A percentile compares a stretch with the other conserved stretches of the same genome.
phyloP scores from a whole-genome alignment of 176 grass and related monocot species.

The Dactylis glomerata region DNA sequence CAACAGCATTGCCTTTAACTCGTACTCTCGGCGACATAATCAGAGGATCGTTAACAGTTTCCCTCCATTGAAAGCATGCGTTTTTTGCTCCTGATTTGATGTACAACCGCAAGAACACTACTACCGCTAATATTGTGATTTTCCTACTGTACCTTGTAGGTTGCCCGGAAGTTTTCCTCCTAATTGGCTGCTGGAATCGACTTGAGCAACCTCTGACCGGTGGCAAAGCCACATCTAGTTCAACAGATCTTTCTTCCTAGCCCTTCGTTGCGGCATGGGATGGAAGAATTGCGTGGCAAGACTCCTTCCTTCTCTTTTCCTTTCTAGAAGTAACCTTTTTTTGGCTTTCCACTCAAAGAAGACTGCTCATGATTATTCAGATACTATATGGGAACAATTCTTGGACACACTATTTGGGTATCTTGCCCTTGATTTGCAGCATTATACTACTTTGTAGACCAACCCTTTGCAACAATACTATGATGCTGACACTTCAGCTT shows the following conservation, averaged over 20 bases:
- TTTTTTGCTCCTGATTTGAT: neutral
- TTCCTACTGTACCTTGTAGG: neutral
- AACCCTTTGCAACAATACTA: neutral
- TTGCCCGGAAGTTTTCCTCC: neutral
- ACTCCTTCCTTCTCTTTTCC: conserved; percentile 21
- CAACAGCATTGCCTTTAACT: neutral
- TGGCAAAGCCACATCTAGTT: neutral
- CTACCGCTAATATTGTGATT: no score
- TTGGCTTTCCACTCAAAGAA: conserved; percentile 8
- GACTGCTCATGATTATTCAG: conserved; percentile 10
- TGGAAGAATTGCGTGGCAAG: conserved; percentile 31
- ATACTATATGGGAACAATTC: neutral
- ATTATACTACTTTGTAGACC: neutral
- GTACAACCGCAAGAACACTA: neutral
- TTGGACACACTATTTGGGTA: conserved; percentile 2
- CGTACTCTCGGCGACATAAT: neutral
- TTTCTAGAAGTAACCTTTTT: conserved; percentile 27
- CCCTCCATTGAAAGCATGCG: neutral
- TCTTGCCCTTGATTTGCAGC: neutral
- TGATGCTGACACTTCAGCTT: neutral
- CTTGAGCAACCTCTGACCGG: conserved; percentile 4
- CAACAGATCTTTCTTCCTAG: neutral
- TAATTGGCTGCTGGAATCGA: neutral
- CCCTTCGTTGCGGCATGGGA: neutral
- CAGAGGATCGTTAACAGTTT: neutral